Conservation (phyloP, 257 asterid genomes). For the Leonotis leonurus region DNA sequence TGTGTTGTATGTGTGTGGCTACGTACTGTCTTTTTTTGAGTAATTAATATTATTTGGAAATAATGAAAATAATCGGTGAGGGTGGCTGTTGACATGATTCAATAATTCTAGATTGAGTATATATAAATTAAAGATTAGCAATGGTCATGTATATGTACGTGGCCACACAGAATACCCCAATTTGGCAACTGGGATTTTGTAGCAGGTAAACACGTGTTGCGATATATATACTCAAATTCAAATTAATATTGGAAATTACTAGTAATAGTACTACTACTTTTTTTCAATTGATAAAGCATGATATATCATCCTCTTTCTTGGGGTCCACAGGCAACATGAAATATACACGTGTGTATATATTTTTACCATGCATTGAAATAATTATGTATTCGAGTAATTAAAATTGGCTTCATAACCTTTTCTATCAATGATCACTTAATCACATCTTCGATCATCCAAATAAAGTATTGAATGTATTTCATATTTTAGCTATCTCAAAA, state of each 20-base stretch:
- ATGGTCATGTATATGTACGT: constrained; percentile 19
- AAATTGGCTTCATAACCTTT: too few relatives aligned
- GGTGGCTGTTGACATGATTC: constrained; percentile 12
- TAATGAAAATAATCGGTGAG: not conserved
- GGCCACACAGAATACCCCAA: constrained; percentile 16
- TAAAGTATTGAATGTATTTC: too few relatives aligned
- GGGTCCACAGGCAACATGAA: too few relatives aligned
- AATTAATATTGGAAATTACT: not conserved
- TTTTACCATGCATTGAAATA: too few relatives aligned
- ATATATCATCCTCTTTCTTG: too few relatives aligned
- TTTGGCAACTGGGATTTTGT: constrained; percentile 15
- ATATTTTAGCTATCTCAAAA: too few relatives aligned
- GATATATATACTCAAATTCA: not conserved
- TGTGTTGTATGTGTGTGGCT: not conserved
- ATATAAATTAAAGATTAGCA: not conserved
- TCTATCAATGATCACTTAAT: too few relatives aligned
- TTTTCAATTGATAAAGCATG: too few relatives aligned
- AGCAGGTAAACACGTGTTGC: constrained; percentile 31
- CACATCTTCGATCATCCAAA: too few relatives aligned
- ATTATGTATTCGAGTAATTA: too few relatives aligned
- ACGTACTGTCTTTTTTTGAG: not conserved
- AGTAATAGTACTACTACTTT: not conserved
- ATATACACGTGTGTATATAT: too few relatives aligned
- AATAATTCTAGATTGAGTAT: not conserved
- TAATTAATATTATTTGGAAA: not conserved